Evolutionary conservation across 306 rosid genomes (phyloP).

Genomic region (Macrotyloma uniflorum): DNA sequence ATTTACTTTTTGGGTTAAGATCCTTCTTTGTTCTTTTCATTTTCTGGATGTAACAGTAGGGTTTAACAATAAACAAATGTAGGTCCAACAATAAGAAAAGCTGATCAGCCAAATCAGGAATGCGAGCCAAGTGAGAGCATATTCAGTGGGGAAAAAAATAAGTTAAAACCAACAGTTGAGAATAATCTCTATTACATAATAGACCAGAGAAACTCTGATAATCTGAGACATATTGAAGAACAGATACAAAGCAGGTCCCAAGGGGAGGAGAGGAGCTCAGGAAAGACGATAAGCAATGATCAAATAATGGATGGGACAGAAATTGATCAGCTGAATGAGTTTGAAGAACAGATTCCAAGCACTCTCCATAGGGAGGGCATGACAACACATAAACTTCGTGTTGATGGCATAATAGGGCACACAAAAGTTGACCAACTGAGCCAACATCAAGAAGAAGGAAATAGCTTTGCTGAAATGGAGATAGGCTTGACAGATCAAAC

Average conservation of each 20-base stretch:
- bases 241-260: conserved; percentile 24
- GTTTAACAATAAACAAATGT: conserved; percentile 27
- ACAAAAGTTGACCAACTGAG: conserved; percentile 15
- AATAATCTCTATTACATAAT: conserved; percentile 26
- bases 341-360: conserved; percentile 24
- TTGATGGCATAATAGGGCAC: not conserved
- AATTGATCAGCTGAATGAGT: conserved; percentile 17
- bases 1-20: not conserved
- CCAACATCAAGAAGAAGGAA: conserved; percentile 6
- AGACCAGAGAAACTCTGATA: conserved; percentile 2
- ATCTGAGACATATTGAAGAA: conserved; percentile 21
- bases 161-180: conserved; percentile 17
- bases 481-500: conserved; percentile 20
- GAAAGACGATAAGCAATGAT: conserved; percentile 15
- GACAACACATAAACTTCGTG: not conserved
- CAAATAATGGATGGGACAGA: not conserved
- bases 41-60: not conserved
- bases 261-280: conserved; percentile 29
- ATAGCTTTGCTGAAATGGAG: not conserved
- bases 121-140: conserved; percentile 6
- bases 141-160: not conserved
- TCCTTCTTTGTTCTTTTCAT: conserved; percentile 12
- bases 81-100: conserved; percentile 34
- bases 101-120: not conserved
- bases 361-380: not conserved